phyloP scores from a whole-genome alignment of 495 filamentous ascomycete genomes.

The Neurospora terricola region DNA sequence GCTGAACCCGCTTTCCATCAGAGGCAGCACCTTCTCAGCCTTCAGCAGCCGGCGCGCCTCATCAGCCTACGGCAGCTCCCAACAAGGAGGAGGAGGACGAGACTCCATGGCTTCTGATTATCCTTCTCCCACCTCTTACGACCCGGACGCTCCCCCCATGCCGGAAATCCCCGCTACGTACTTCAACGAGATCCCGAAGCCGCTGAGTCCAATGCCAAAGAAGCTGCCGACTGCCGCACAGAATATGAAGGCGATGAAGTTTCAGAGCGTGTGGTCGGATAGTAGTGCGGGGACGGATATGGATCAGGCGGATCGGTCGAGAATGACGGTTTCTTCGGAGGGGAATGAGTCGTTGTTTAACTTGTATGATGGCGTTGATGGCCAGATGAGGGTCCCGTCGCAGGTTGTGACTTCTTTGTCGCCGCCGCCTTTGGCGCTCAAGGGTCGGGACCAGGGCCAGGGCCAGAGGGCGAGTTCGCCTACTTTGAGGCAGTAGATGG shows the following conservation, averaged over 20 bases:
- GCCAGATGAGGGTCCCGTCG: not conserved
- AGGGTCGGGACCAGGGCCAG: not conserved
- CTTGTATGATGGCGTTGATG: not conserved
- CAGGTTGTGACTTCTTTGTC: not conserved
- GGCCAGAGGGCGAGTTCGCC: not conserved
- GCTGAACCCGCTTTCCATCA: conserved; percentile 9
- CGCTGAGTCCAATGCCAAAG: not conserved
- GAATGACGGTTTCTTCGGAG: not conserved
- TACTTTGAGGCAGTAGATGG: not conserved
- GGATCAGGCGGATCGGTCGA: not conserved
- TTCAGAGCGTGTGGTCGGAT: not conserved
- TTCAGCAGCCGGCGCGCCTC: not conserved
- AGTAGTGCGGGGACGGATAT: not conserved
- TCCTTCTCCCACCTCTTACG: not conserved
- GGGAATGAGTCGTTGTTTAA: not conserved
- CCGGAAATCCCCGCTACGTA: not conserved
- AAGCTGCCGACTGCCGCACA: not conserved
- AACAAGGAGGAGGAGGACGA: not conserved
- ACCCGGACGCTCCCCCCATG: not conserved
- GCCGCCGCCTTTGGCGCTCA: not conserved
- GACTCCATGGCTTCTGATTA: not conserved
- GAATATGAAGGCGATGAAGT: not conserved
- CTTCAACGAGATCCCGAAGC: not conserved
- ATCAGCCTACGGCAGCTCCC: not conserved
- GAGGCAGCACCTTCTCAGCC: conserved; percentile 2